Base-by-base conservation (phyloP, 768 basidiomycete genomes). In the Suillus variegatus region DNA sequence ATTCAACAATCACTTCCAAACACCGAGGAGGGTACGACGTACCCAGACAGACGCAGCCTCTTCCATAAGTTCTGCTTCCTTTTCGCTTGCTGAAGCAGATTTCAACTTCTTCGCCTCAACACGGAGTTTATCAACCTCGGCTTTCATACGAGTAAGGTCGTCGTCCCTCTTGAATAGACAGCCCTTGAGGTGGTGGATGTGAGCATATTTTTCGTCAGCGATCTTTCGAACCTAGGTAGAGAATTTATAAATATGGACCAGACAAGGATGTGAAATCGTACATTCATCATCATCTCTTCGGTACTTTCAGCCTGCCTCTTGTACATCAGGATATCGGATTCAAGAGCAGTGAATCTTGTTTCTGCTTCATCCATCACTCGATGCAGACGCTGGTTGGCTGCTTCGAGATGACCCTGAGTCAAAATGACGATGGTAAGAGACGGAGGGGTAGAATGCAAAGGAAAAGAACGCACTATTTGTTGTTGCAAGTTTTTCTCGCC, bases 31-130 rank as follows among this genome's bases (percentile, higher is more conserved):
- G 52, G 63, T 22, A 36, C 16, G 1, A 68, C 84, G 51, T 61
- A 91, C 90, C 84, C 88, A 84, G 71, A 88, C 82, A 63, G 84
- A 81, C 62, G 86, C 83, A 49, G 86, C 78, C 72, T 89, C 85
- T 52, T 78, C 79, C 63, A 81, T 74, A 61, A 84, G 72, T 51
- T 81, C 77, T 13, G 78, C 70, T 67, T 78, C 70, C 62, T 74
- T 74, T 47, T 71, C 67, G 44, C 71, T 78, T 7, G 78, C 74
- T 32, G 72, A 67, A 20, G 74, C 73, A 41, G 75, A 65, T 32
- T 66, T 75, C 64, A 78, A 66, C 65, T 83, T 82, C 72, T 82
- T 87, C 61, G 82, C 67, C 72, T 84, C 84, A 22, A 76, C 68
- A 0, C 79, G 66, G 64, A 84, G 79, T 65, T 81, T 83, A 67